These are phyloP conservation scores for Fomitopsis betulina DNA, from an alignment of 1,284 basidiomycete species.

Conservation along the genomic window DNA sequence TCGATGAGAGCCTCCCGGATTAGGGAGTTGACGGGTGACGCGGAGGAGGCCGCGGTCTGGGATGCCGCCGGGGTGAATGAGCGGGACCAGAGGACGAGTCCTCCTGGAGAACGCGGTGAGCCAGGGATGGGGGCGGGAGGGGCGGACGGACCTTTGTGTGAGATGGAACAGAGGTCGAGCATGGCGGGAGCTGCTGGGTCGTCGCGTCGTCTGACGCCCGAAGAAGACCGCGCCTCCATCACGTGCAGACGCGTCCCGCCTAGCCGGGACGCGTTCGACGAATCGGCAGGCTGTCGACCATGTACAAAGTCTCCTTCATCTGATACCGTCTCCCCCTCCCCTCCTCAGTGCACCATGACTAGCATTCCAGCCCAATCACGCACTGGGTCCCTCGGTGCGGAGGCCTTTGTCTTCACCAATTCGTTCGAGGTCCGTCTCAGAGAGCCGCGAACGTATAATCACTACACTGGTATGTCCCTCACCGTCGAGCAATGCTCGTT, in stretches of 20 bases:
- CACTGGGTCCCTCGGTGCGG: too few species aligned
- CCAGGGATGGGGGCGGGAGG: not conserved
- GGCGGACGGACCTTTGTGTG: constrained; percentile 66
- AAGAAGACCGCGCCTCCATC: not conserved
- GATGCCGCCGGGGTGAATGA: constrained; percentile 87
- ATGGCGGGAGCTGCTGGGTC: constrained; percentile 40
- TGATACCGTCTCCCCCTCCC: not conserved
- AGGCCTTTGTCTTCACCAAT: too few species aligned
- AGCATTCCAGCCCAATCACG: constrained; percentile 34
- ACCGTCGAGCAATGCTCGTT: not conserved
- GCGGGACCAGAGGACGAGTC: constrained; percentile 88
- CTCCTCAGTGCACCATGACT: not conserved
- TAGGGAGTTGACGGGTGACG: constrained; percentile 87
- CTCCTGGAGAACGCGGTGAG: constrained; percentile 48
- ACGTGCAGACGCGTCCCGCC: constrained; percentile 3
- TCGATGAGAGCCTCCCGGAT: constrained; percentile 90
- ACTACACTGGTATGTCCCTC: constrained; percentile 21
- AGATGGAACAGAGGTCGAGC: constrained; percentile 89
- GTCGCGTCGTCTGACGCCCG: not conserved
- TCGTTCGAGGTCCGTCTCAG: constrained; percentile 14
- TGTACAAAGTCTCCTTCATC: not conserved
- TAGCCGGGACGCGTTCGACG: not conserved
- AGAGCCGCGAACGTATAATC: constrained; percentile 12
- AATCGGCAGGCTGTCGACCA: not conserved
- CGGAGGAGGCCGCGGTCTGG: constrained; percentile 65